Conservation (phyloP, 768 basidiomycete species). For the Hortiboletus flavorubellus region DNA sequence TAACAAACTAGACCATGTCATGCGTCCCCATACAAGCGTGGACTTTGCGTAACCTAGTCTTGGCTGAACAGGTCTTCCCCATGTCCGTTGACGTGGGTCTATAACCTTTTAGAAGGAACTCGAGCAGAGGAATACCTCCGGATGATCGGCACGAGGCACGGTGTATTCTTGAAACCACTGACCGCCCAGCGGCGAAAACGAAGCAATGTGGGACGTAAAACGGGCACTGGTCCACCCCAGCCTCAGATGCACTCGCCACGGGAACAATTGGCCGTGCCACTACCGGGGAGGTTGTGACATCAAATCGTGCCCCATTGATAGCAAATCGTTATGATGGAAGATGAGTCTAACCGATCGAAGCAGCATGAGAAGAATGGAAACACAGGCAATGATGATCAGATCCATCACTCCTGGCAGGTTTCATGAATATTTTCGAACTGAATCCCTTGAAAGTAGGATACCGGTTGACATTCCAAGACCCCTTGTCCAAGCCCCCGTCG, state of each 20-base stretch:
- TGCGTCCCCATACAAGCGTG: neutral
- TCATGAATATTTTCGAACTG: neutral
- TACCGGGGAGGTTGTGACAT: neutral
- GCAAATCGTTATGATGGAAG: neutral
- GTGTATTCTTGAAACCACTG: neutral
- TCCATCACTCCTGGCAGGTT: neutral
- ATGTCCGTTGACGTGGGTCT: neutral
- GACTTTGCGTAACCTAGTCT: neutral
- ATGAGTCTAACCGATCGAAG: neutral
- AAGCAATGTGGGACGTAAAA: conserved; percentile 3
- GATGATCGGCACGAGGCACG: neutral
- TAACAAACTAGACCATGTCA: neutral
- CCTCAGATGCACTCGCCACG: neutral
- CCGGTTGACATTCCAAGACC: neutral
- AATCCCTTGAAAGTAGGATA: neutral
- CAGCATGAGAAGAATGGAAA: neutral
- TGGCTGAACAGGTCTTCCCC: neutral
- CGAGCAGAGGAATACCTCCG: neutral
- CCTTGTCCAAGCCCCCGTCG: neutral
- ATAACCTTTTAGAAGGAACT: neutral
- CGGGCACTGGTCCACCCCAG: neutral
- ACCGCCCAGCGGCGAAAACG: neutral
- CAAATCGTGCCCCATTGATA: neutral
- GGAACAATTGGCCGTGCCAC: neutral
- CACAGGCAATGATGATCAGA: neutral